phyloP scores from a whole-genome alignment of 2,329 filamentous ascomycete genomes.

The Fusarium bactridioides region DNA sequence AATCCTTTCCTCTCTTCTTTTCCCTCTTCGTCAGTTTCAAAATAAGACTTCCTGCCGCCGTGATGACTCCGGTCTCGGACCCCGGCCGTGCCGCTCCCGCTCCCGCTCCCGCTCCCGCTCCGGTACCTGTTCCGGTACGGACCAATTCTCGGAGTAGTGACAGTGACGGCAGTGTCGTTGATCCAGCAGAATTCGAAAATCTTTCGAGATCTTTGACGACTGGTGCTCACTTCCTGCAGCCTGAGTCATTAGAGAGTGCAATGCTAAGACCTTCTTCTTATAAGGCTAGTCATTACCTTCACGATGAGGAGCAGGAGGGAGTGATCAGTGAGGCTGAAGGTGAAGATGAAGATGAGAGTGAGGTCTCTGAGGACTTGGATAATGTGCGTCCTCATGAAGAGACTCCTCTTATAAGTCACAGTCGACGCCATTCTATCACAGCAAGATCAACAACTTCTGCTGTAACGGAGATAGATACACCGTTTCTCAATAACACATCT shows the following conservation, averaged over 20 bases:
- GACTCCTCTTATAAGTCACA: constrained; percentile 39
- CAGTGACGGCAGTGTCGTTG: constrained; percentile 24
- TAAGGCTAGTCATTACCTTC: constrained; percentile 30
- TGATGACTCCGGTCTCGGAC: constrained; percentile 21
- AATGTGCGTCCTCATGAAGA: constrained; percentile 31
- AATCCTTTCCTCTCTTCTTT: background rate
- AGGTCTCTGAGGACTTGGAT: constrained; percentile 6
- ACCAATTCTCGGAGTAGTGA: constrained; percentile 18
- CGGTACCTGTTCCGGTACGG: constrained; percentile 35
- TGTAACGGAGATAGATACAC: constrained; percentile 23
- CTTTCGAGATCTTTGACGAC: constrained; percentile 53
- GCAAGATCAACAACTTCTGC: constrained; percentile 24
- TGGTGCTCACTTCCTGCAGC: constrained; percentile 50
- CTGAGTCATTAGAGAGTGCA: constrained; percentile 51
- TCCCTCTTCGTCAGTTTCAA: background rate
- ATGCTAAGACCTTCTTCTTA: constrained; percentile 46
- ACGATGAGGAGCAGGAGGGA: constrained; percentile 17
- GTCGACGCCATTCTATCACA: constrained; percentile 21
- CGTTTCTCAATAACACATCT: constrained; percentile 57
- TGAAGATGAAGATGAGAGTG: constrained; percentile 23
- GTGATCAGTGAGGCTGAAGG: constrained; percentile 1
- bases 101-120: constrained; percentile 10
- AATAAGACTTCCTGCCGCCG: background rate
- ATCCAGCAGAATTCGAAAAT: constrained; percentile 35
- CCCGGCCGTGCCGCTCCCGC: background rate